Evolutionary conservation across 805 yeast genomes (phyloP), one percentile per base, ranked within the genome.

Genomic region (Schizosaccharomyces cryophilus): DNA sequence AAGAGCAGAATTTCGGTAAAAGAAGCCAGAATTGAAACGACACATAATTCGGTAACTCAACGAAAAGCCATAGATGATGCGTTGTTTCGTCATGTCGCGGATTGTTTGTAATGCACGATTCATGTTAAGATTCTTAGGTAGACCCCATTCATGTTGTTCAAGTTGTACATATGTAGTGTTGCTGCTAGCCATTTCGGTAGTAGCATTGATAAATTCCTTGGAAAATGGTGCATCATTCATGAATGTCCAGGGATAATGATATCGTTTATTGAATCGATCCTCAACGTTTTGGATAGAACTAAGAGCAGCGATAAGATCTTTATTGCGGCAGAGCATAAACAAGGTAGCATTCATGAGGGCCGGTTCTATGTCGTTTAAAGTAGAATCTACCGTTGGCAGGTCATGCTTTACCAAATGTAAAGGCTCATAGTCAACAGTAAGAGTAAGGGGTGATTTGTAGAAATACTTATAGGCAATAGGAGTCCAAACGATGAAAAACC

Each of bases 41-140:
- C 98, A 90, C 98, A 90, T 90, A 71, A 90, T 90, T 68, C 97
- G 79, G 68, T 85, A 85, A 1, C 87, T 80, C 65, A 73, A 70
- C 0, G 85, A 79, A 40, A 73, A 77, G 1, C 88, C 90, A 68
- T 85, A 85, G 0, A 84, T 71, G 5, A 85, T 79, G 11, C 75
- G 69, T 15, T 74, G 73, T 21, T 69, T 70, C 17, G 67, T 71
- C 74, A 78, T 73, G 0, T 77, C 69, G 17, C 72, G 69, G 63
- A 83, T 66, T 35, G 76, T 71, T 63, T 75, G 74, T 26, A 78
- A 74, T 68, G 80, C 78, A 54, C 66, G 73, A 5, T 79, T 78
- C 64, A 76, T 71, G 69, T 90, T 83, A 64, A 90, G 83, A 73
- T 79, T 78, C 1, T 69, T 72, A 0, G 97, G 96, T 60, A 80